These are phyloP conservation scores for Knoxdaviesia proteae DNA, from an alignment of 2,329 filamentous ascomycete species.

Conservation along the genomic window DNA sequence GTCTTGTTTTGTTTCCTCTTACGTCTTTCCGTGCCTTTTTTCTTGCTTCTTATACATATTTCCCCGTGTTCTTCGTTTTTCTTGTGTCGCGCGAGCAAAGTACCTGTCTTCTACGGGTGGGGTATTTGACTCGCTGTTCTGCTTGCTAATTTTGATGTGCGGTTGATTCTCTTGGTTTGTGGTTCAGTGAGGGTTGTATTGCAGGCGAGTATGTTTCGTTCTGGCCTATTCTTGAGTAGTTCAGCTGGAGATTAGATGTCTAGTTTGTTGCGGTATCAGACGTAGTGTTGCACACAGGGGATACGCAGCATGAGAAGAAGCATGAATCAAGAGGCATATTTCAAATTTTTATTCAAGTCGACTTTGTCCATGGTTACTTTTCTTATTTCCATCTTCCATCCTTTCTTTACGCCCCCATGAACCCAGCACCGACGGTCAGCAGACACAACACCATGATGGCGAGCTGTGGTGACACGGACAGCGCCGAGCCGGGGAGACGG, in stretches of 20 bases:
- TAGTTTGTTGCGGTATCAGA: too few relatives aligned
- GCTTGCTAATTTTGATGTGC: too few relatives aligned
- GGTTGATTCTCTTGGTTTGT: too few relatives aligned
- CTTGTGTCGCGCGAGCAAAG: not conserved
- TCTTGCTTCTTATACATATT: not conserved
- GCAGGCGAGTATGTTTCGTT: too few relatives aligned
- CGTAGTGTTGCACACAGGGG: too few relatives aligned
- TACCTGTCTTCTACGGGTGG: not conserved
- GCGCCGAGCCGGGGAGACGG: slow-evolving; percentile 1
- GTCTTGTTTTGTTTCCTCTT: not conserved
- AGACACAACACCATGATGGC: slow-evolving; percentile 2
- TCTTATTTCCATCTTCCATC: not conserved
- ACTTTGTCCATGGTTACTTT: not conserved
- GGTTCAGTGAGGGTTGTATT: too few relatives aligned
- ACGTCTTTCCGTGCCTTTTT: not conserved
- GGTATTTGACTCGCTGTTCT: too few relatives aligned
- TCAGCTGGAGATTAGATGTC: too few relatives aligned
- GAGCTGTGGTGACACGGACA: slow-evolving; percentile 2
- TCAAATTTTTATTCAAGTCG: not conserved
- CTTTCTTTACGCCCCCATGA: slow-evolving; percentile 2
- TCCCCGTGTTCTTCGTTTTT: not conserved
- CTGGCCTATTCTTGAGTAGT: too few relatives aligned
- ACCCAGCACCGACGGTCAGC: slow-evolving; percentile 4
- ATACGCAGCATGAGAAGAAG: not conserved
- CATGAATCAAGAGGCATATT: not conserved